A percentile compares a stretch with the other conserved stretches of the same genome.
Evolutionary conservation across 1,139 yeast genomes (phyloP).

Genomic region (Saccharomyces hybrid): DNA sequence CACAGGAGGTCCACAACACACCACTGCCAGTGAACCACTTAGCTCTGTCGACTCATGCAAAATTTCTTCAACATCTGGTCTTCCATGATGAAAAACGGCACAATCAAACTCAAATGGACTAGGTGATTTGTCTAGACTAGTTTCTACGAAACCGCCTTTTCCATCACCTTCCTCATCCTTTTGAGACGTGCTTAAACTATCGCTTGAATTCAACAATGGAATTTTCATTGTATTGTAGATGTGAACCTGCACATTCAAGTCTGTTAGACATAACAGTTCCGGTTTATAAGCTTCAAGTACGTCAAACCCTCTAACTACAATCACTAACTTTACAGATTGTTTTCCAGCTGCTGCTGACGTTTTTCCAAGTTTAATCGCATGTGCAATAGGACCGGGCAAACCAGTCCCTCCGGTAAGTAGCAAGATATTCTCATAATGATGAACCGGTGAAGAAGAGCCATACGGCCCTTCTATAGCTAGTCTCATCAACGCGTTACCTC

Average conservation of each 20-base stretch:
- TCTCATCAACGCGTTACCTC: conserved; percentile 24
- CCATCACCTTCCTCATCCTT: neutral
- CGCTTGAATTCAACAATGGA: neutral
- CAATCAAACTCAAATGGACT: neutral
- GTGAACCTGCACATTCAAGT: conserved; percentile 15
- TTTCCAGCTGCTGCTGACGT: neutral
- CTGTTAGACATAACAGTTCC: conserved; percentile 31
- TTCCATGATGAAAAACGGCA: conserved; percentile 33
- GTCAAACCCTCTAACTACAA: conserved; percentile 2
- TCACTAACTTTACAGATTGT: conserved; percentile 1
- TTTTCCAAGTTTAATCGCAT: conserved; percentile 16
- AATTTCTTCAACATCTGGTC: conserved; percentile 40
- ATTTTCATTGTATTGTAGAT: neutral
- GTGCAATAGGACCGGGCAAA: conserved; percentile 48
- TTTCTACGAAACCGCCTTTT: neutral
- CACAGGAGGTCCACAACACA: conserved; percentile 46
- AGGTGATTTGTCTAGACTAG: neutral
- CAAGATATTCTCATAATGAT: conserved; percentile 42
- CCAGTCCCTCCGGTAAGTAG: conserved; percentile 72
- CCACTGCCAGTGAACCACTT: conserved; percentile 36
- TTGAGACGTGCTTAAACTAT: neutral
- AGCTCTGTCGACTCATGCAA: conserved; percentile 35
- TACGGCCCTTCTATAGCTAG: conserved; percentile 60
- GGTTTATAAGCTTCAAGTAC: conserved; percentile 3
- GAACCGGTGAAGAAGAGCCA: conserved; percentile 31